These are phyloP conservation scores for Guyanaporus albipodus DNA, from an alignment of 768 basidiomycete genomes.

Conservation along the genomic window DNA sequence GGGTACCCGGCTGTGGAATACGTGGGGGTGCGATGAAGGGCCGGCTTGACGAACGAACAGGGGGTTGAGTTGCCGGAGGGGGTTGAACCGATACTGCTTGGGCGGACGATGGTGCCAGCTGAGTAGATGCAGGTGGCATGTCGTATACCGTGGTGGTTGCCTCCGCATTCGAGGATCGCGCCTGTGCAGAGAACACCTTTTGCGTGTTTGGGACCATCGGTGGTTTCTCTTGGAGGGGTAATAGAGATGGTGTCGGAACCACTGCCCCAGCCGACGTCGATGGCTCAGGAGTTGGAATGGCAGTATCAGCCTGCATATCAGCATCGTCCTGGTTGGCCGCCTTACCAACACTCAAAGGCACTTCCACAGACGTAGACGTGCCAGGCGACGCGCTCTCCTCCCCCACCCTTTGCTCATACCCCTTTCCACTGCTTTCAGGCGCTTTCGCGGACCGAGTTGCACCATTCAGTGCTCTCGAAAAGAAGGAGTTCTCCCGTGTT, in stretches of 20 bases:
- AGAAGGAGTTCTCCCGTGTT: slow-evolving; percentile 19
- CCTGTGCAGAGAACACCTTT: background rate
- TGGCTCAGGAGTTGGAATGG: background rate
- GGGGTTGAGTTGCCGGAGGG: slow-evolving; percentile 2
- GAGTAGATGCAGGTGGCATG: background rate
- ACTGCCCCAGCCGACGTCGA: background rate
- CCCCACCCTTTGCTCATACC: background rate
- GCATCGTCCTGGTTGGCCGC: background rate
- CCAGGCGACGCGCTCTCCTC: background rate
- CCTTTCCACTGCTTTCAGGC: background rate
- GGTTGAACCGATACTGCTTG: background rate
- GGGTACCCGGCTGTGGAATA: slow-evolving; percentile 8
- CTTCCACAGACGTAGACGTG: background rate
- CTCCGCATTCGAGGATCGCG: background rate
- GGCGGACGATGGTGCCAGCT: background rate
- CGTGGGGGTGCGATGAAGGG: slow-evolving; percentile 25
- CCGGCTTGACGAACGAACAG: background rate
- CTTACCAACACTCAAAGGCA: background rate
- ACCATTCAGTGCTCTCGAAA: slow-evolving; percentile 21
- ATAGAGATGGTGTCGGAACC: background rate
- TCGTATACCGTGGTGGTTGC: background rate
- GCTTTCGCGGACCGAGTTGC: background rate
- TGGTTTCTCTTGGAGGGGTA: background rate
- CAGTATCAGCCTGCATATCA: slow-evolving; percentile 6
- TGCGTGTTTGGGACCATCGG: background rate